phyloP scores from a whole-genome alignment of 176 grass and related monocot genomes.

The Elaeis guineensis region DNA sequence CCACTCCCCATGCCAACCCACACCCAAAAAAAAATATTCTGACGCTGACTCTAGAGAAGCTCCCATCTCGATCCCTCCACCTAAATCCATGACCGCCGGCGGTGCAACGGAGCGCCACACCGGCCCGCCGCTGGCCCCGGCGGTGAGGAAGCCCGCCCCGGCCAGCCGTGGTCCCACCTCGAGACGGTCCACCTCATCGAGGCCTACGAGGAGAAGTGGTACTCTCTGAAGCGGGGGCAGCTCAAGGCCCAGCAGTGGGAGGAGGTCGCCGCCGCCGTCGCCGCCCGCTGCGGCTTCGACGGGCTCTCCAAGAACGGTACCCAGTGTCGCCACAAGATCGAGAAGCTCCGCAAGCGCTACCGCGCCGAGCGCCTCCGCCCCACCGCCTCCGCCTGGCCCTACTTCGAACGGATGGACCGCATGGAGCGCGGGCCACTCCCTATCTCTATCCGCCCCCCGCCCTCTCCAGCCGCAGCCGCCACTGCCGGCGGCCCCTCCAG shows the following conservation, averaged over 20 bases:
- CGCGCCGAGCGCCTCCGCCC: slow-evolving; percentile 62
- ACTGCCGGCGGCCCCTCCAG: background rate
- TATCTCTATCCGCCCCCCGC: slow-evolving; percentile 17
- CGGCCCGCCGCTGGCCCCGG: background rate
- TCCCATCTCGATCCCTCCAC: no score
- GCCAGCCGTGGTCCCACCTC: slow-evolving; percentile 69
- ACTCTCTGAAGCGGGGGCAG: slow-evolving; percentile 57
- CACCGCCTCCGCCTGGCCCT: slow-evolving; percentile 68
- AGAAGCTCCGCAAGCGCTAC: slow-evolving; percentile 97
- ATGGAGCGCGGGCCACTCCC: slow-evolving; percentile 70
- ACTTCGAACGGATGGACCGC: slow-evolving; percentile 67
- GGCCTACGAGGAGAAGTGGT: slow-evolving; percentile 87
- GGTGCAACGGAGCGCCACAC: slow-evolving; percentile 17
- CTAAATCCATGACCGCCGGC: slow-evolving; percentile 9
- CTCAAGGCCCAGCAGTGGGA: slow-evolving; percentile 99
- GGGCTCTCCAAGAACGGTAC: slow-evolving; percentile 63
- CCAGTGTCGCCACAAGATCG: slow-evolving; percentile 98
- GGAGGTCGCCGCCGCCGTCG: slow-evolving; percentile 54
- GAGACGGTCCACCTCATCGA: slow-evolving; percentile 94
- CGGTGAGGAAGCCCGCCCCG: slow-evolving; percentile 46
- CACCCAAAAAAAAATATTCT: no score
- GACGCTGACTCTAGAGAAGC: no score
- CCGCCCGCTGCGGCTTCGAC: slow-evolving; percentile 38
- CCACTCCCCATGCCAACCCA: no score
- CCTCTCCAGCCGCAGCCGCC: slow-evolving; percentile 15